phyloP scores from a whole-genome alignment of 2,329 filamentous ascomycete genomes.

The Pseudocercospora cruenta region DNA sequence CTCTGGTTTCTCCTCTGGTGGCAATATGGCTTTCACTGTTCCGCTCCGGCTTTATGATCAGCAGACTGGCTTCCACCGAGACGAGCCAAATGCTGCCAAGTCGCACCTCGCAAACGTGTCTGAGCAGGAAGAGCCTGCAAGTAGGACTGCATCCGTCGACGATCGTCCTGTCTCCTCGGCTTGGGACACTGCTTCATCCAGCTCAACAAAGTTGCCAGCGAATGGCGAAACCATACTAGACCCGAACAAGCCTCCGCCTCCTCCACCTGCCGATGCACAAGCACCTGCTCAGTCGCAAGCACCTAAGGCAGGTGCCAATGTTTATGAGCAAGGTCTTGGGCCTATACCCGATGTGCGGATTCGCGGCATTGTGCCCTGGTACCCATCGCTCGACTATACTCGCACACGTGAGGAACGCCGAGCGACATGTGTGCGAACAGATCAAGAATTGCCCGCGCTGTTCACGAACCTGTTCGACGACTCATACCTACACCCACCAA shows the following conservation, averaged over 20 bases:
- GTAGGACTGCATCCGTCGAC: background rate
- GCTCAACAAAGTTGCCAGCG: constrained; percentile 26
- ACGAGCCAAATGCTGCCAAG: constrained; percentile 5
- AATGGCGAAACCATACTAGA: constrained; percentile 20
- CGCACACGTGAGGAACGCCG: constrained; percentile 62
- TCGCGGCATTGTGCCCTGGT: constrained; percentile 63
- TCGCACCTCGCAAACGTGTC: background rate
- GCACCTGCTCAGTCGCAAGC: constrained; percentile 15
- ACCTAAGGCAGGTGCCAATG: constrained; percentile 16
- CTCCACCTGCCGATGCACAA: background rate
- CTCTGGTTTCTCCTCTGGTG: constrained; percentile 66
- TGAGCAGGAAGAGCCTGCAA: constrained; percentile 2
- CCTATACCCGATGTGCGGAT: constrained; percentile 48
- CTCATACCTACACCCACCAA: constrained; percentile 48
- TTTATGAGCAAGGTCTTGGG: constrained; percentile 15
- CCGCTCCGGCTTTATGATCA: constrained; percentile 61
- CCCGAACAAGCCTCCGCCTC: constrained; percentile 20
- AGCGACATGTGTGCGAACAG: constrained; percentile 57
- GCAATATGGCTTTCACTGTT: constrained; percentile 65
- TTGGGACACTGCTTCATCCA: constrained; percentile 19
- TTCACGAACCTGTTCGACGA: constrained; percentile 59
- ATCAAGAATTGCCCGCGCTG: constrained; percentile 54
- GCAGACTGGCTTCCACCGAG: constrained; percentile 38
- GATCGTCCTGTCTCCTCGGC: constrained; percentile 14
- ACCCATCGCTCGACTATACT: constrained; percentile 66